phyloP scores from a whole-genome alignment of 805 yeast genomes.

The Wickerhamia fluorescens region DNA sequence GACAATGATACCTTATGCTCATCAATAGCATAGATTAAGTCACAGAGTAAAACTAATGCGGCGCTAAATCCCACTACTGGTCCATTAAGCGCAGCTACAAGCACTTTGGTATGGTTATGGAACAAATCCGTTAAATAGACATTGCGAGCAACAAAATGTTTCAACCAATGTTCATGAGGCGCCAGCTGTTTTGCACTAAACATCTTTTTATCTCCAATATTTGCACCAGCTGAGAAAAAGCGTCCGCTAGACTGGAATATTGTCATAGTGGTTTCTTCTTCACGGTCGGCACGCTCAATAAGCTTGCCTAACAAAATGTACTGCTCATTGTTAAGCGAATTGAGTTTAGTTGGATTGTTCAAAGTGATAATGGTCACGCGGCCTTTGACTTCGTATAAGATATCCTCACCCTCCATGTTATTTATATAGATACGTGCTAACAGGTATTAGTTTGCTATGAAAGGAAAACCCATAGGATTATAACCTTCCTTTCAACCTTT shows the following conservation, averaged over 20 bases:
- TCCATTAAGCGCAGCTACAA: conserved; percentile 74
- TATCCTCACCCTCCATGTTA: conserved; percentile 19
- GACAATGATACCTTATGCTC: conserved; percentile 50
- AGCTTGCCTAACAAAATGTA: conserved; percentile 53
- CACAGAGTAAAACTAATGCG: conserved; percentile 69
- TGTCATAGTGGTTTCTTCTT: conserved; percentile 57
- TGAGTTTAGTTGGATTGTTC: conserved; percentile 52
- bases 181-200: conserved; percentile 25
- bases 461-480: no score
- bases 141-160: conserved; percentile 61
- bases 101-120: conserved; percentile 61
- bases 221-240: conserved; percentile 82
- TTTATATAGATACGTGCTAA: no score
- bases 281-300: conserved; percentile 55
- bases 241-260: conserved; percentile 64
- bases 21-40: conserved; percentile 63
- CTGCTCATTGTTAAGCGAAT: conserved; percentile 62
- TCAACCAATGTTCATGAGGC: conserved; percentile 42
- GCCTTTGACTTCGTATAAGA: conserved; percentile 37
- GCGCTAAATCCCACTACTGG: conserved; percentile 79
- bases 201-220: conserved; percentile 40
- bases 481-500: no score
- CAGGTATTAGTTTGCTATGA: no score
- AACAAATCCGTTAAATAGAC: conserved; percentile 60
- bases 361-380: conserved; percentile 57